phyloP scores from a whole-genome alignment of 2,329 filamentous ascomycete genomes.

The Mycocentrospora acerina region DNA sequence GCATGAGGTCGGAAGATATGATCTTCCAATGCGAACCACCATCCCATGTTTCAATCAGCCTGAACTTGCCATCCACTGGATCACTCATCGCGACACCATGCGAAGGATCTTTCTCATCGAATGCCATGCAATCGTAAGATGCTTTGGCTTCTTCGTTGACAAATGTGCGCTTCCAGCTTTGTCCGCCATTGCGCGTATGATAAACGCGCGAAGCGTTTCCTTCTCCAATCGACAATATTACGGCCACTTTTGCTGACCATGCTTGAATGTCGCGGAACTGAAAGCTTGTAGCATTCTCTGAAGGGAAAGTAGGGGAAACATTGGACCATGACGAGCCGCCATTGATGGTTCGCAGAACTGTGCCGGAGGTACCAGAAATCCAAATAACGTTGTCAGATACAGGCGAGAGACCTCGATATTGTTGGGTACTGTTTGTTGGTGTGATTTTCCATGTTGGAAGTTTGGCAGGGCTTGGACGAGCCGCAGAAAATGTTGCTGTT shows the following conservation, averaged over 20 bases:
- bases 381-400: conserved; percentile 20
- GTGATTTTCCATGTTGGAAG: conserved; percentile 25
- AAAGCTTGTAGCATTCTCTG: conserved; percentile 22
- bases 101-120: conserved; percentile 21
- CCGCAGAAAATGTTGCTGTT: no score
- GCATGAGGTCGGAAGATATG: conserved; percentile 15
- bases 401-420: conserved; percentile 29
- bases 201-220: conserved; percentile 29
- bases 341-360: conserved; percentile 26
- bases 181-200: conserved; percentile 21
- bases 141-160: conserved; percentile 25
- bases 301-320: conserved; percentile 21
- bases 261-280: conserved; percentile 34
- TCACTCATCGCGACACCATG: conserved; percentile 32
- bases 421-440: conserved; percentile 26
- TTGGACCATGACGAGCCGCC: conserved; percentile 25
- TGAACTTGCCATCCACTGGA: conserved; percentile 30
- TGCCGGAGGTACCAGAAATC: conserved; percentile 30
- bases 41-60: conserved; percentile 30
- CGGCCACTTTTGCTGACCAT: conserved; percentile 19
- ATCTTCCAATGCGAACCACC: conserved; percentile 24
- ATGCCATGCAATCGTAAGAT: conserved; percentile 34
- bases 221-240: conserved; percentile 28
- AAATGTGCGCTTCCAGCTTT: conserved; percentile 24
- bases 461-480: no score